phyloP scores from a whole-genome alignment of 371 early-diverging fungal species.

The Mucor plumbeus region DNA sequence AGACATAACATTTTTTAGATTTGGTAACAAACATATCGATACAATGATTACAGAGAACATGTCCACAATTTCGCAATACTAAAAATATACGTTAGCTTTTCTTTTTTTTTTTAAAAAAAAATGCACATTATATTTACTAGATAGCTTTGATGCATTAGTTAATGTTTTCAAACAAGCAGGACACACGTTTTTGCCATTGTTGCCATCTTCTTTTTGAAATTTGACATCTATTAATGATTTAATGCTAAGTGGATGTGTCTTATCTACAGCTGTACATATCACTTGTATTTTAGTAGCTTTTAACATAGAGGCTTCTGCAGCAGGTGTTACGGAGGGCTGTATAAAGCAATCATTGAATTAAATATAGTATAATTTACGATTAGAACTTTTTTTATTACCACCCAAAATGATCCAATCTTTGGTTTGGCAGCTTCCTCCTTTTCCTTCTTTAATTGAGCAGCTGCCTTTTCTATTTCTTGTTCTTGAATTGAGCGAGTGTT shows the following conservation, averaged over 20 bases:
- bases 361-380: slow-evolving; percentile 2
- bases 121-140: slow-evolving; percentile 46
- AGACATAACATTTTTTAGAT: slow-evolving; percentile 80
- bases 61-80: slow-evolving; percentile 86
- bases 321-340: slow-evolving; percentile 81
- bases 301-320: slow-evolving; percentile 61
- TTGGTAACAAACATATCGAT: slow-evolving; percentile 77
- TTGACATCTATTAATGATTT: slow-evolving; percentile 79
- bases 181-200: slow-evolving; percentile 60
- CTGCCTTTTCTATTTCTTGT: slow-evolving; percentile 47
- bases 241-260: slow-evolving; percentile 73
- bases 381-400: slow-evolving; percentile 54
- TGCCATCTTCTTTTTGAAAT: slow-evolving; percentile 61
- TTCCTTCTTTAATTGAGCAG: slow-evolving; percentile 56
- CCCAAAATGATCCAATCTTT: slow-evolving; percentile 79
- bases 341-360: neutral
- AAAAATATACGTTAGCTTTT: neutral
- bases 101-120: no score
- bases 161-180: slow-evolving; percentile 86
- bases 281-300: slow-evolving; percentile 60
- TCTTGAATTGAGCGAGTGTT: slow-evolving; percentile 35
- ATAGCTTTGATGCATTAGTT: slow-evolving; percentile 75
- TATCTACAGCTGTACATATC: slow-evolving; percentile 73
- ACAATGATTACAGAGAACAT: slow-evolving; percentile 85
- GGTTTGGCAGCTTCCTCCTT: slow-evolving; percentile 61